Evolutionary conservation across 2,329 filamentous ascomycete genomes (phyloP).

Genomic region (Botrytis fragariae): DNA sequence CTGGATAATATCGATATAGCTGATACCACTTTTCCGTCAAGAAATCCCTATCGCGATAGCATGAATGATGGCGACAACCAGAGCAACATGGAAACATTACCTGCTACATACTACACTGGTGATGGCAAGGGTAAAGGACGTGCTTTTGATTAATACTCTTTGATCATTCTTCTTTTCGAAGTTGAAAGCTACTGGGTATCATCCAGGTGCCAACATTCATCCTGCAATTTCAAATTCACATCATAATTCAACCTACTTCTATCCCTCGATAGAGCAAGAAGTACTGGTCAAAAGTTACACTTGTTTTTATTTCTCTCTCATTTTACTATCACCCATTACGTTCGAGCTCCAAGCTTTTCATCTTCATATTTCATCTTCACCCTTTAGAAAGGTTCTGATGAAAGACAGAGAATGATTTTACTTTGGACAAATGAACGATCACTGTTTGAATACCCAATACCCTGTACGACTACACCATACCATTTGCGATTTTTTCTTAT

Average conservation of each 20-base stretch:
- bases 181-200: neutral
- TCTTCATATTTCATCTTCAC: neutral
- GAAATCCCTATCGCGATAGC: slow-evolving; percentile 2
- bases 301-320: neutral
- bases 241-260: neutral
- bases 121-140: neutral
- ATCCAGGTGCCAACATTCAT: neutral
- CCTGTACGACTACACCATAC: neutral
- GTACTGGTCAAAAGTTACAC: neutral
- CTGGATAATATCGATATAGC: neutral
- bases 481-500: neutral
- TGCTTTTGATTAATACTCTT: neutral
- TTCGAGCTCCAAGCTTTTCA: neutral
- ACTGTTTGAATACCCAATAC: slow-evolving; percentile 12
- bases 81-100: neutral
- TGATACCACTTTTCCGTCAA: neutral
- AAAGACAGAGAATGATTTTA: neutral
- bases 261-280: neutral
- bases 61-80: neutral
- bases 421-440: neutral
- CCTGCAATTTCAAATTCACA: too few relatives aligned
- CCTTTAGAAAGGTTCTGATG: neutral
- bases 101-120: neutral
- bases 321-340: neutral
- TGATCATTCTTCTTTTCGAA: neutral